These are phyloP conservation scores for Jatropha multifida DNA, from an alignment of 441 rosid genomes.

Conservation along the genomic window DNA sequence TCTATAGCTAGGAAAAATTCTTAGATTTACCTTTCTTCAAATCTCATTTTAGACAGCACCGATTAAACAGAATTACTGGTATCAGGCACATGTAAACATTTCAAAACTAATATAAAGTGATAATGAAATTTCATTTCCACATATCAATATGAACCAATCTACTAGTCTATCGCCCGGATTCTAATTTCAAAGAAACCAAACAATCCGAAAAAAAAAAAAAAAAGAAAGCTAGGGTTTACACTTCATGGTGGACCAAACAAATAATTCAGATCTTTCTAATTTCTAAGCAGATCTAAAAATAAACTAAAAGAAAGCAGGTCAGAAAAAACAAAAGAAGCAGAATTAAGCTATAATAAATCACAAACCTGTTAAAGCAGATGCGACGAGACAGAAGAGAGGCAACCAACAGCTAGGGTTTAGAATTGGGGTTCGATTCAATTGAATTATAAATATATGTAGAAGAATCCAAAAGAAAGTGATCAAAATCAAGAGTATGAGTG, in stretches of 20 bases:
- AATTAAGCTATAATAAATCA: not conserved
- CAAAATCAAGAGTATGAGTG: constrained; percentile 1
- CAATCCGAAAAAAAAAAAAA: not conserved
- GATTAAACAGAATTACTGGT: not conserved
- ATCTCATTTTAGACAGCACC: not conserved
- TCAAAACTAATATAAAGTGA: not conserved
- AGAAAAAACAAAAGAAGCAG: not conserved
- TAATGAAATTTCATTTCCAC: not conserved
- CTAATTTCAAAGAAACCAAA: not conserved
- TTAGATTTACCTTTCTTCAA: not conserved
- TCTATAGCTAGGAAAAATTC: not conserved
- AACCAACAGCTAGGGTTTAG: constrained; percentile 12
- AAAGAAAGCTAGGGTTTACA: constrained; percentile 5
- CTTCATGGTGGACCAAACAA: not conserved
- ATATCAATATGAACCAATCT: not conserved
- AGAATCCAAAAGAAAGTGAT: not conserved
- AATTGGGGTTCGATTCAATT: not conserved
- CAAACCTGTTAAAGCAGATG: not conserved
- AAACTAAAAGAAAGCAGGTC: not conserved
- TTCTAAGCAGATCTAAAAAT: constrained; percentile 2
- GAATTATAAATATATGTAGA: not conserved
- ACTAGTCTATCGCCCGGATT: not conserved
- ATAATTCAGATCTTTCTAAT: constrained; percentile 7
- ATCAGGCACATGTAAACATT: not conserved
- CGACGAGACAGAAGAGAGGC: not conserved